phyloP scores from a whole-genome alignment of 192 early-diverging fungal genomes.

The Linnemannia hyalina region DNA sequence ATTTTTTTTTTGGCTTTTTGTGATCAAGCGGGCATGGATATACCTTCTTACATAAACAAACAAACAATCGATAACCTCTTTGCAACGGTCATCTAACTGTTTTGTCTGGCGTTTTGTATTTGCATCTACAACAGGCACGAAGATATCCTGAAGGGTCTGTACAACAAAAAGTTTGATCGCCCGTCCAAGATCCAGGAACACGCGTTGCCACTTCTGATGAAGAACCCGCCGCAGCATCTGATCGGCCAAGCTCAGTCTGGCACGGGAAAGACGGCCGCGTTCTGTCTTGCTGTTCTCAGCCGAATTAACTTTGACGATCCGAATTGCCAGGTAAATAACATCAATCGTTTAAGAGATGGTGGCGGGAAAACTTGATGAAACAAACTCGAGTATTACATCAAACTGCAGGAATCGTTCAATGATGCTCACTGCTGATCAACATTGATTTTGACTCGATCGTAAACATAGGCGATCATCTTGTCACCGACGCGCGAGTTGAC shows the following conservation, averaged over 20 bases:
- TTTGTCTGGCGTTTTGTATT: neutral
- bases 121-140: slow-evolving; percentile 23
- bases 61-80: neutral
- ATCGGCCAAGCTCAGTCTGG: slow-evolving; percentile 60
- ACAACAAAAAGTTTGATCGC: slow-evolving; percentile 87
- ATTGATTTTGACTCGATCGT: neutral
- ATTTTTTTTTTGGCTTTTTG: neutral
- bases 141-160: slow-evolving; percentile 90
- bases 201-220: slow-evolving; percentile 88
- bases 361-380: too few species aligned
- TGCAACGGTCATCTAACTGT: neutral
- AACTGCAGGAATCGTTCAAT: neutral
- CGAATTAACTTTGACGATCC: slow-evolving; percentile 55
- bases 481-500: slow-evolving; percentile 94
- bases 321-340: slow-evolving; percentile 67
- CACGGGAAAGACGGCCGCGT: slow-evolving; percentile 60
- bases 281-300: slow-evolving; percentile 48
- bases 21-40: neutral
- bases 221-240: slow-evolving; percentile 79
- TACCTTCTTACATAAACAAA: neutral
- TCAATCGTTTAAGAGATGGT: neutral
- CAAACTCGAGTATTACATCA: too few species aligned
- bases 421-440: neutral
- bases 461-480: slow-evolving; percentile 79
- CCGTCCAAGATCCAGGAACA: slow-evolving; percentile 97